These are phyloP conservation scores for Aspergillus novoparasiticus DNA, from an alignment of 2,329 filamentous ascomycete species.

Conservation along the genomic window DNA sequence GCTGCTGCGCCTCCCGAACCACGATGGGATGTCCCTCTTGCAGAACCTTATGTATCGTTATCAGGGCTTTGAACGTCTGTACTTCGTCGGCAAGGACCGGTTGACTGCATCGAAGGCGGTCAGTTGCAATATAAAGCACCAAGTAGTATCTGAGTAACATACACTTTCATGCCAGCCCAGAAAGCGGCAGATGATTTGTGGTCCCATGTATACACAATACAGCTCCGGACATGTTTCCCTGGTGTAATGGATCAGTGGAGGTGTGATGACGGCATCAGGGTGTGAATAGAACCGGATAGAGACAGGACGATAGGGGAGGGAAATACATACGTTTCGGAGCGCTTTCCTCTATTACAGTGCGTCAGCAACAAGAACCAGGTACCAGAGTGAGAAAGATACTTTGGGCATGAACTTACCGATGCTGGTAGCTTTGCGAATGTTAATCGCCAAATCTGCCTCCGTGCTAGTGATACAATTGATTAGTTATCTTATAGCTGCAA, in stretches of 20 bases:
- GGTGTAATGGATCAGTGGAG: conserved; percentile 14
- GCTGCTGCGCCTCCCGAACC: conserved; percentile 83
- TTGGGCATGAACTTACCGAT: conserved; percentile 49
- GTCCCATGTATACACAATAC: conserved; percentile 99
- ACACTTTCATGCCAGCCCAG: conserved; percentile 99
- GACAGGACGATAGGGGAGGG: conserved; percentile 7
- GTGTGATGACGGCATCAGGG: neutral
- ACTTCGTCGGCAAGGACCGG: conserved; percentile 98
- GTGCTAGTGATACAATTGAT: conserved; percentile 44
- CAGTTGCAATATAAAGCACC: conserved; percentile 1
- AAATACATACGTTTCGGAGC: conserved; percentile 63
- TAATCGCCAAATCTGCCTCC: conserved; percentile 65
- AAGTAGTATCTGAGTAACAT: conserved; percentile 42
- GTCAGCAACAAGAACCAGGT: conserved; percentile 18
- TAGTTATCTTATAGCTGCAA: neutral
- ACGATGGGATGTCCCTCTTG: conserved; percentile 93
- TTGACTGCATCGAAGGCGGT: conserved; percentile 60
- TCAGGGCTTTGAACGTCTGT: conserved; percentile 97
- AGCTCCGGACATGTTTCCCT: conserved; percentile 94
- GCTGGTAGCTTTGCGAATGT: conserved; percentile 69
- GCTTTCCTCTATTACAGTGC: conserved; percentile 56
- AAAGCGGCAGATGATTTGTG: conserved; percentile 94
- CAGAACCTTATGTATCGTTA: conserved; percentile 95
- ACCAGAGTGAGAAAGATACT: neutral
- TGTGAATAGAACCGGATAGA: conserved; percentile 5